A percentile compares a stretch with the other conserved stretches of the same genome.
Conservation (phyloP, 2,329 filamentous ascomycete species). For the Apiospora phragmitis region DNA sequence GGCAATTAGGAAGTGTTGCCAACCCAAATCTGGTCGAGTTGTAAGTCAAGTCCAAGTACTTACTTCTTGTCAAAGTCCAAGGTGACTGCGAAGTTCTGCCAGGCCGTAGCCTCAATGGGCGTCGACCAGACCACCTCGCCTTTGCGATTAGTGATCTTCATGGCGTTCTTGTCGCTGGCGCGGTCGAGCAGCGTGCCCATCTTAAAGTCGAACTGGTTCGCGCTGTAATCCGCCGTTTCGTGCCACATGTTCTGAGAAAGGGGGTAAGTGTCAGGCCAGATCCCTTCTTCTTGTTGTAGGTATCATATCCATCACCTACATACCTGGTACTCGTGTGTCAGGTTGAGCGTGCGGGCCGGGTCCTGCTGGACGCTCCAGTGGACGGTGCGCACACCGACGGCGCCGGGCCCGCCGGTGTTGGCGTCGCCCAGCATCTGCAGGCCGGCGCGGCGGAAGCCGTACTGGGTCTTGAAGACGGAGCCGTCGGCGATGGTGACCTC, state of each 20-base stretch:
- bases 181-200: conserved; percentile 36
- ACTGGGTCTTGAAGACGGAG: conserved; percentile 46
- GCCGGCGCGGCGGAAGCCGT: conserved; percentile 46
- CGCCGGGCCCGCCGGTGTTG: conserved; percentile 39
- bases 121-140: conserved; percentile 41
- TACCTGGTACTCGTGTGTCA: conserved; percentile 35
- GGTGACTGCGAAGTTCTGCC: conserved; percentile 63
- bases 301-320: conserved; percentile 15
- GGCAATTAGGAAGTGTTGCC: neutral
- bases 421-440: conserved; percentile 43
- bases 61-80: conserved; percentile 58
- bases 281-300: conserved; percentile 14
- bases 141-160: conserved; percentile 41
- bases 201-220: conserved; percentile 37
- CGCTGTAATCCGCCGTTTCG: conserved; percentile 28
- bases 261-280: conserved; percentile 4
- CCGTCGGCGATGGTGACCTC: conserved; percentile 46
- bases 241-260: conserved; percentile 33
- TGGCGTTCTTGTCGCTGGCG: conserved; percentile 37
- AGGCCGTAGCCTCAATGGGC: conserved; percentile 44
- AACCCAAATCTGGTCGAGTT: neutral
- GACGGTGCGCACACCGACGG: conserved; percentile 29
- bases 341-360: conserved; percentile 27
- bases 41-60: conserved; percentile 18
- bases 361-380: conserved; percentile 34